Evolutionary conservation across 257 asterid genomes (phyloP), one percentile per base, ranked within the genome.

Genomic region (Cruciata laevipes): DNA sequence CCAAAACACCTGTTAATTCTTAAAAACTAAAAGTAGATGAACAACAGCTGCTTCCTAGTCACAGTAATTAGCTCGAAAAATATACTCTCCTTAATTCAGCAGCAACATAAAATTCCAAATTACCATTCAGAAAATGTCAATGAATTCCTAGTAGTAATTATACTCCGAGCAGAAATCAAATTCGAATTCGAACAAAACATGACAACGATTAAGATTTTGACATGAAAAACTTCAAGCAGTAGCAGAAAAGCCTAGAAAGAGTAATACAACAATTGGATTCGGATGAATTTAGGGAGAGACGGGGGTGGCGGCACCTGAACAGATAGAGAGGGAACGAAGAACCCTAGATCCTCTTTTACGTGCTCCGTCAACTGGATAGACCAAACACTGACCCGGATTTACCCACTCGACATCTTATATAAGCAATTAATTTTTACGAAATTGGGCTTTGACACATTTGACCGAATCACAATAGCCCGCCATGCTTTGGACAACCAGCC

Each of bases 321-420:
- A 57, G 7, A 27, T n/a, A n/a, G 74, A 51, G 57, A 17, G 57
- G 58, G 51, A 35, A 63, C 31, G 31, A 31, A 10, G 68, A 76
- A 76, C 80, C 80, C 80, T 76, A 76, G 71, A 37, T 55, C 51
- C 63, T 67, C 27, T n/a, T 18, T 72, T 66, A 0, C 6, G 14
- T 57, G 42, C 51, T 27, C 6, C 2, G 66, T 18, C 51, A 24
- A 62, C 49, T n/a, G 52, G 49, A 62, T 62, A 33, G 40, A 5
- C 11, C 1, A 30, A 32, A 62, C 18, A 24, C 18, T 16, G 55
- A 6, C 11, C 55, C 7, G 5, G 55, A 14, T 16, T 16, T 3
- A 37, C 42, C 17, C 13, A 12, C 4, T 13, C 40, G 35, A 42
- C 42, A 13, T 13, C 4, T 40, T 64, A 38, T 62, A 61, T 42